Evolutionary conservation across 441 rosid genomes (phyloP), one percentile per base, ranked within the genome.

Genomic region (Metrosideros polymorpha): DNA sequence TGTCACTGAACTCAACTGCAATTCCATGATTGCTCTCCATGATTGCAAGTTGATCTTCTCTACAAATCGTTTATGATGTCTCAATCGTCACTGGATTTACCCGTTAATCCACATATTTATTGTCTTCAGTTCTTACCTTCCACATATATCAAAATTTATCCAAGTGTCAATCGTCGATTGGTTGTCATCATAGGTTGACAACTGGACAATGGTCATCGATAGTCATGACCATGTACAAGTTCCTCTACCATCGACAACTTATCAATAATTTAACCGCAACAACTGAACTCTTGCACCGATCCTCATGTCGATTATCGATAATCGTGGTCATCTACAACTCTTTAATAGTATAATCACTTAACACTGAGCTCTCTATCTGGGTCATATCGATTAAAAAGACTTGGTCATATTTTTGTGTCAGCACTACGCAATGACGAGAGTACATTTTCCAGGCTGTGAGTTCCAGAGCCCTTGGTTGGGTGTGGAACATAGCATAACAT

Each of bases 91-190:
- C 1, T 50, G 18, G 52, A 50, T 50, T 14, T 50, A 50, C 30
- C 39, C 6, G 0, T 59, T 29, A 32, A 59, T 18, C 10, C 9
- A 3, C 39, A 61, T 61, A 18, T 15, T 1, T 7, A 61, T 7
- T 30, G 1, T 7, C 24, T 30, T 30, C 3, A 8, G 6, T 61
- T 7, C 15, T 13, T 18, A 9, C 42, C 12, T 61, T 61, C 52
- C 5, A 50, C 6, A 14, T 5, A 3, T 50, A 50, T 50, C 42
- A 15, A 53, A 30, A 9, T 30, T 30, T 61, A 30, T 61, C 35
- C 29, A 7, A 30, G 75, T 61, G 24, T 30, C 0, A 2, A 0
- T 59, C 9, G 8, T 59, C 0, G 66, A 29, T 1, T 0, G 1
- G 5, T 61, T 17, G 12, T 61, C 3, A 32, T 61, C 1, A 1